Evolutionary conservation across 2,329 filamentous ascomycete genomes (phyloP), one percentile per base, ranked within the genome.

Genomic region (Fusarium cicatricum): DNA sequence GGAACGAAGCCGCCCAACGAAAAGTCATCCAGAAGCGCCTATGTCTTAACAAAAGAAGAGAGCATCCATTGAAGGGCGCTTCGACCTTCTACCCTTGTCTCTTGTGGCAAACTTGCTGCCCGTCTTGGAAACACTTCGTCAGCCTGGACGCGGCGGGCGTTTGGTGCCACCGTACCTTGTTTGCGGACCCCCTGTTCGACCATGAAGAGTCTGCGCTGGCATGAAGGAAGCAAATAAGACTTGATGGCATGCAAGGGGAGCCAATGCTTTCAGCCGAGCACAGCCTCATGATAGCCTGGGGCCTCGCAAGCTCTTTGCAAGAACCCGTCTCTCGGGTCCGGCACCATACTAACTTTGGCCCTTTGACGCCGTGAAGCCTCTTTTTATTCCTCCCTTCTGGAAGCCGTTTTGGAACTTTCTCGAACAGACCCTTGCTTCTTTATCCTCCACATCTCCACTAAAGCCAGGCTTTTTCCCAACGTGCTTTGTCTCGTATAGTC

Each of bases 51-150:
- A 19, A 32, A 7, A 12, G 29, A 28, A 21, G n/a, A 31, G n/a
- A 21, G n/a, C 17, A 10, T n/a, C n/a, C n/a, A 29, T 39, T 33
- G 28, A 38, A 36, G 44, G 14, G 37, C 42, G 29, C 28, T 33
- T 33, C 32, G 12, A 23, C 28, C 40, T 16, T 29, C 36, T 28
- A 17, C 17, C 31, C 36, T 16, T 36, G 39, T 37, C 40, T 32
- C 26, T 12, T 23, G 60, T 64, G 60, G 55, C 55, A 57, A 63
- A 57, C 34, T 16, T 29, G 16, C 32, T 46, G 46, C 38, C 45
- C 11, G 45, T 60, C 23, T 36, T 28, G 42, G 45, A 42, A 52
- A 55, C 38, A 28, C 34, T 31, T 52, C 48, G 45, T 49, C 36
- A 58, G 40, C 43, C 43, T 62, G 43, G 48, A 55, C 48, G 14